Evolutionary conservation across 2,329 filamentous ascomycete genomes (phyloP).

Genomic region (Ophiostoma himal-ulmi): DNA sequence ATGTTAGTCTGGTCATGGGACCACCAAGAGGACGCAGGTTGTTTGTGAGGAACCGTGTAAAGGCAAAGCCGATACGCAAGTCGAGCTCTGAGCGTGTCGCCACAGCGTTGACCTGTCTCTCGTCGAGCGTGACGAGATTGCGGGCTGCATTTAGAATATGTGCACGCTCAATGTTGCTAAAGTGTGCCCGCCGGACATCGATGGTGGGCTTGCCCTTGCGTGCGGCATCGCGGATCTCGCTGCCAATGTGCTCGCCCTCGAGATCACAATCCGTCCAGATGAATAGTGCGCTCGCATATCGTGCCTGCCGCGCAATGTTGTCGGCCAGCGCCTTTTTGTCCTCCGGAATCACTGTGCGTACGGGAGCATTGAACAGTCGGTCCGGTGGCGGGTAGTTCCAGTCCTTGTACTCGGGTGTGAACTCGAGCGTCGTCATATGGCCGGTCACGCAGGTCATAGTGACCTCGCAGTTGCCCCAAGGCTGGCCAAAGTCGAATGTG

Average conservation of each 20-base stretch:
- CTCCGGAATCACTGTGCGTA: conserved; percentile 61
- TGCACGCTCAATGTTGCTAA: conserved; percentile 94
- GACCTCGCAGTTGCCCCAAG: conserved; percentile 76
- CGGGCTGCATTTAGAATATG: conserved; percentile 82
- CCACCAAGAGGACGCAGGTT: conserved; percentile 68
- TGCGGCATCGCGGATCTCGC: conserved; percentile 81
- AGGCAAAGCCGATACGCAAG: conserved; percentile 83
- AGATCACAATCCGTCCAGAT: conserved; percentile 99
- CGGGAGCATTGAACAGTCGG: conserved; percentile 72
- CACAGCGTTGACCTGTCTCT: conserved; percentile 81
- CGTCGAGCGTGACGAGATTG: conserved; percentile 71
- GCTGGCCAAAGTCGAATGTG: conserved; percentile 73
- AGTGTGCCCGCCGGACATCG: conserved; percentile 76
- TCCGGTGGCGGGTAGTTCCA: conserved; percentile 79
- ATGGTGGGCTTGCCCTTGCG: conserved; percentile 65
- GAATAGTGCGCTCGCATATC: conserved; percentile 66
- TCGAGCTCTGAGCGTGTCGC: conserved; percentile 86
- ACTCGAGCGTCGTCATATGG: conserved; percentile 77
- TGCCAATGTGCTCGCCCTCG: conserved; percentile 93
- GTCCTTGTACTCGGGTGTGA: conserved; percentile 64
- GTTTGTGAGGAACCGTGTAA: conserved; percentile 80
- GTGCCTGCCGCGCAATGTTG: conserved; percentile 78
- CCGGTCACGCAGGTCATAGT: conserved; percentile 92
- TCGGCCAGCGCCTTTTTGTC: conserved; percentile 74
- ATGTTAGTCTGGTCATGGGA: conserved; percentile 56